Evolutionary conservation across 192 early-diverging fungal genomes (phyloP), one percentile per base, ranked within the genome.

Genomic region (Mortierella alpina): DNA sequence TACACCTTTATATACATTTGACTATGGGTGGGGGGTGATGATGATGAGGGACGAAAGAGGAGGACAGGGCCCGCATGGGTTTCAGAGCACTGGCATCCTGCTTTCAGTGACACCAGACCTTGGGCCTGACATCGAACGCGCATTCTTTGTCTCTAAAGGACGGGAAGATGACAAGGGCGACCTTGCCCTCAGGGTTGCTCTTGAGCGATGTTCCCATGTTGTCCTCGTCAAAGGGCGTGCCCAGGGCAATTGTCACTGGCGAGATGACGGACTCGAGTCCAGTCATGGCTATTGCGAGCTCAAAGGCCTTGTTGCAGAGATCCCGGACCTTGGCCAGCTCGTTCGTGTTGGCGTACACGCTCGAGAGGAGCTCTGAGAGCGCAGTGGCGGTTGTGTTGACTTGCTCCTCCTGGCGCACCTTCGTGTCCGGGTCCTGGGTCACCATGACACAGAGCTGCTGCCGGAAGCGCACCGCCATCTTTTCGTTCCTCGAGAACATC

Each of bases 391-490:
- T 59, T 13, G 48, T 67, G 7, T 22, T 55, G 18, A 80, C 70
- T 41, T 67, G 69, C 45, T 66, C 69, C 20, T 80, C 76, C 59
- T 80, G 69, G 13, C 68, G 76, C 13, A 31, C 45, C 46, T 72
- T 80, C 2, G 65, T 61, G 17, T 48, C 56, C 0, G 69, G 59
- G 48, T 72, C 68, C 39, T 72, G 54, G 17, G 68, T 54, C 42
- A 80, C 42, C 76, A 80, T 68, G 44, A 72, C 69, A 31, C 76
- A 80, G 41, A 80, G 76, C 41, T 80, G 76, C 40, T 80, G 76
- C 22, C 76, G 47, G 69, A 69, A 80, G 18, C 76, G 76, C n/a
- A 80, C 65, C 4, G 76, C 76, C 12, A 72, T 18, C 65, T 80
- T 80, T 46, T 68, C 68, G 60, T 80, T 72, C 14, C 70, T 53